Evolutionary conservation across 805 yeast species (phyloP), one percentile per base, ranked within the genome.

Genomic region (Pichia nanzhaoensis): DNA sequence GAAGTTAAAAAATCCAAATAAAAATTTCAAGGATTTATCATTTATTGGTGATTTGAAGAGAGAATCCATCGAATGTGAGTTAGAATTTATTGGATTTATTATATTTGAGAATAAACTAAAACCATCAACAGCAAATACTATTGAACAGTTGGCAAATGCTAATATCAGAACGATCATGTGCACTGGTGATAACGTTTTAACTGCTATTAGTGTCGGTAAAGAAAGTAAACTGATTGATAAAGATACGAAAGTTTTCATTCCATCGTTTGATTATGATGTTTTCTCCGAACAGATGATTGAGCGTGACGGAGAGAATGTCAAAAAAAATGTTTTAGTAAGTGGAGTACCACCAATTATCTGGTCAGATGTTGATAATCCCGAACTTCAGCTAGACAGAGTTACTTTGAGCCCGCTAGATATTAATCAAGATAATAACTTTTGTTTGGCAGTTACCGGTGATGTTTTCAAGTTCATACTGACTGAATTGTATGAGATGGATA

Each of bases 141-240:
- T 93, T 41, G 51, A 63, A 12, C 72, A 77, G 47, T 69, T 93
- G 41, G 67, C 68, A 19, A 70, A 69, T 5, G 97, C 99, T 0
- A 71, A 77, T 19, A 73, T 93, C 41, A 71, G 97, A 54, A 85
- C 93, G 0, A 68, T 89, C 24, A 93, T 93, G 99, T 93, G 99
- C 63, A 93, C 99, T 0, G 99, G 99, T 44, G 99, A 93, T 63
- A 93, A 93, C 59, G 78, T 93, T 17, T 68, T 93, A 46, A 93
- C 99, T 0, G 99, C 98, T 0, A 77, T 93, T 18, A 85, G 96
- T 63, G 99, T 93, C 16, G 96, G 85, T 3, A 74, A 79, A 48
- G 96, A 91, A 57, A 86, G 95, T 59, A 81, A 78, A 3, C 68
- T 93, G 50, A 64, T 93, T 10, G 63, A 62, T 3, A 54, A 60